These are phyloP conservation scores for Claviceps purpurea DNA, from an alignment of 2,329 filamentous ascomycete genomes.

Conservation along the genomic window DNA sequence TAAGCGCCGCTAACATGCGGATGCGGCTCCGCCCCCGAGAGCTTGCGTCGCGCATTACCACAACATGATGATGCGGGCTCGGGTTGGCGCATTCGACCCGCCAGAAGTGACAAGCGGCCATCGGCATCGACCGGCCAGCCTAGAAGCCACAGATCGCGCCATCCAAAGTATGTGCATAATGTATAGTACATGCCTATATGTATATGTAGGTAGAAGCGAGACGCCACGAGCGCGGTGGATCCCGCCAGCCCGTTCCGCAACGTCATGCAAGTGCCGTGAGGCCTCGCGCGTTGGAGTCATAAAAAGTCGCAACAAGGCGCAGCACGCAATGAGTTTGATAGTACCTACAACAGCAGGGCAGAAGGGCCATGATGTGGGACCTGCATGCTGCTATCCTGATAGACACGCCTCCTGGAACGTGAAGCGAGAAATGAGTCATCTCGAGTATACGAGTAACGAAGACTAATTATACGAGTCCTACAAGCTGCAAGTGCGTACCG, in stretches of 20 bases:
- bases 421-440: too few relatives aligned
- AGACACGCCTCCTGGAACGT: too few relatives aligned
- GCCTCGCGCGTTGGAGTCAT: neutral
- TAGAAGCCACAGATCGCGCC: slow-evolving; percentile 2
- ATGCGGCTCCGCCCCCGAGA: slow-evolving; percentile 1
- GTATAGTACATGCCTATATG: neutral
- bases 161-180: neutral
- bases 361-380: too few relatives aligned
- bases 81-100: too few relatives aligned
- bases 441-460: too few relatives aligned
- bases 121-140: too few relatives aligned
- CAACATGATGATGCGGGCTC: slow-evolving; percentile 3
- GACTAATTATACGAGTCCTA: too few relatives aligned
- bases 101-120: too few relatives aligned
- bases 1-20: neutral
- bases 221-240: slow-evolving; percentile 6
- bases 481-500: too few relatives aligned
- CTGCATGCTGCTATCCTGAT: too few relatives aligned
- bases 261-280: slow-evolving; percentile 1
- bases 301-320: neutral
- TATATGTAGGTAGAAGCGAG: neutral
- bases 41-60: slow-evolving; percentile 1
- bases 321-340: neutral
- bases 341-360: too few relatives aligned
- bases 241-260: neutral